Conservation (phyloP, 306 rosid species). For the Lathyrus oleraceus region DNA sequence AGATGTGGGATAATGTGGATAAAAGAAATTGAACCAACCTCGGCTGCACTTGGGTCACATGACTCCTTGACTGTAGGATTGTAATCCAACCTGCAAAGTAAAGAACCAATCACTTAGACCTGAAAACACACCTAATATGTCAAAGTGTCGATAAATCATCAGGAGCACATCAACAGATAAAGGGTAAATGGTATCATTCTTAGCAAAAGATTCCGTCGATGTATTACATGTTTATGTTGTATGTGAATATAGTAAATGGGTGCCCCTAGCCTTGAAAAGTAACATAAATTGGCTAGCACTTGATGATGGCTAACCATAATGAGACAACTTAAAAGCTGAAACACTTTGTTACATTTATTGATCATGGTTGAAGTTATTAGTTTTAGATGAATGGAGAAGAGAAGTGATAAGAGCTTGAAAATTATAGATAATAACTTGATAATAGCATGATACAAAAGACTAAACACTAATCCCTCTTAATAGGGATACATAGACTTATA, state of each 20-base stretch:
- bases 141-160: constrained; percentile 2
- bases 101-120: constrained; percentile 33
- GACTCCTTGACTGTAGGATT: constrained; percentile 42
- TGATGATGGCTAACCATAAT: background rate
- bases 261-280: background rate
- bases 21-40: constrained; percentile 51
- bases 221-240: constrained; percentile 12
- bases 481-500: background rate
- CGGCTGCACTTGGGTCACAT: constrained; percentile 29
- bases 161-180: constrained; percentile 17
- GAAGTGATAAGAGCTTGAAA: background rate
- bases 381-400: constrained; percentile 2
- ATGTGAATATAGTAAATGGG: constrained; percentile 7
- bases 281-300: background rate
- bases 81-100: constrained; percentile 55
- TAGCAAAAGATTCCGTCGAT: constrained; percentile 18
- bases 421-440: background rate
- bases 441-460: background rate
- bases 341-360: background rate
- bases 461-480: background rate
- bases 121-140: background rate
- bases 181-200: constrained; percentile 13
- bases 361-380: background rate
- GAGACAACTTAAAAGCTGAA: background rate
- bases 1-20: background rate